Evolutionary conservation across 2,329 filamentous ascomycete genomes (phyloP), one percentile per base, ranked within the genome.

Genomic region (Arthrobotrys sphaeroides): DNA sequence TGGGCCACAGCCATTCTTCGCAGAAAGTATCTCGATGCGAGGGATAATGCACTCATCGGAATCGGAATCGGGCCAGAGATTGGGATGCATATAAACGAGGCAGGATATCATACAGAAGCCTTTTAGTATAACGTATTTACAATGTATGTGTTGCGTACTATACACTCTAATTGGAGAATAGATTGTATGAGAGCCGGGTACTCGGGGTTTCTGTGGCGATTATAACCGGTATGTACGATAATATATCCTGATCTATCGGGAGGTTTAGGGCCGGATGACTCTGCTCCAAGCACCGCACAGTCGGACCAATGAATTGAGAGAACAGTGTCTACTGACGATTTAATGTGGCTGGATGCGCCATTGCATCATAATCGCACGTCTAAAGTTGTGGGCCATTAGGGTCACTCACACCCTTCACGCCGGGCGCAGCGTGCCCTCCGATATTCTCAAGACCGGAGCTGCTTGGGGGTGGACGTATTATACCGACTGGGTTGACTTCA

Each of bases 321-420:
- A 55, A 38, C 5, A 9, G 24, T 9, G 18, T 38, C n/a, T 31
- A 7, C 16, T 18, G 24, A 38, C 51, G n/a, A 12, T 22, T 24
- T 16, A 24, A 24, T 33, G 26, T 31, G 33, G 33, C 47, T 1
- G 31, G 5, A 20, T 53, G 26, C 26, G 24, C 51, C 24, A 47
- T 7, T 1, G 24, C 13, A 45, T n/a, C 16, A 12, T 3, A 42
- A 24, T 18, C 18, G 26, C 31, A 33, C 5, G 53, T 24, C 57
- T 42, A 61, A 38, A 74, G 5, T 7, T 43, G 42, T 28, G 70
- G 70, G 9, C 62, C 62, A 33, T 45, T 68, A 4, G 70, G 70
- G 38, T 69, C 73, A 33, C 28, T 59, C 13, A 76, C 73, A 5
- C 73, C 73, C 47, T 60, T 69, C 40, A 66, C 33, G 28, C 73